Conservation (phyloP, 2,329 filamentous ascomycete species). For the Sclerotinia minor region DNA sequence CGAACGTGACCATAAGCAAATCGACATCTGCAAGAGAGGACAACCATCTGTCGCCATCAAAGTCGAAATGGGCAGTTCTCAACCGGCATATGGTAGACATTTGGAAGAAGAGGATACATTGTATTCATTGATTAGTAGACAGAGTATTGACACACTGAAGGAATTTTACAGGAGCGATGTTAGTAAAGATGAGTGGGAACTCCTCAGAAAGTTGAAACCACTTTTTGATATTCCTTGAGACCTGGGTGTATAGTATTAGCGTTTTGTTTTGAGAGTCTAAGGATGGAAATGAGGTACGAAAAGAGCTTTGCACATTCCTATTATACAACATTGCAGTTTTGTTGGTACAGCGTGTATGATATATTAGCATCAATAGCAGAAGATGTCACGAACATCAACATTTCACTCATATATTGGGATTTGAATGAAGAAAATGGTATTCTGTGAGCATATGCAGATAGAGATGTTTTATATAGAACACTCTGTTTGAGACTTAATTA, state of each 20-base stretch:
- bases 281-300: constrained; percentile 7
- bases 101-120: constrained; percentile 87
- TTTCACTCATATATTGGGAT: background rate
- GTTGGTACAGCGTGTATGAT: constrained; percentile 41
- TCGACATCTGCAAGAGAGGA: constrained; percentile 89
- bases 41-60: constrained; percentile 98
- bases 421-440: background rate
- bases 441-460: too few species aligned
- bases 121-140: constrained; percentile 83
- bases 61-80: constrained; percentile 88
- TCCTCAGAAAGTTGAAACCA: constrained; percentile 94
- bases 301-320: constrained; percentile 24
- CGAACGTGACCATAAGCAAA: constrained; percentile 95
- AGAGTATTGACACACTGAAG: constrained; percentile 92
- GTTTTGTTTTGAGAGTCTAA: constrained; percentile 15
- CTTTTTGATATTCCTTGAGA: constrained; percentile 72
- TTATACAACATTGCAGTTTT: constrained; percentile 30
- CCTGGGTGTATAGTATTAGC: background rate
- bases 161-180: constrained; percentile 91
- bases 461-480: too few species aligned
- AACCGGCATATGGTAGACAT: constrained; percentile 92
- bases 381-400: background rate
- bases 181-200: constrained; percentile 86
- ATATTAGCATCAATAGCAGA: constrained; percentile 28
- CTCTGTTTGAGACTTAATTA: too few species aligned